Percentiles rank a stretch among this genome's conserved stretches.
Conservation (phyloP, 805 yeast genomes). For the Suhomyces sp. region DNA sequence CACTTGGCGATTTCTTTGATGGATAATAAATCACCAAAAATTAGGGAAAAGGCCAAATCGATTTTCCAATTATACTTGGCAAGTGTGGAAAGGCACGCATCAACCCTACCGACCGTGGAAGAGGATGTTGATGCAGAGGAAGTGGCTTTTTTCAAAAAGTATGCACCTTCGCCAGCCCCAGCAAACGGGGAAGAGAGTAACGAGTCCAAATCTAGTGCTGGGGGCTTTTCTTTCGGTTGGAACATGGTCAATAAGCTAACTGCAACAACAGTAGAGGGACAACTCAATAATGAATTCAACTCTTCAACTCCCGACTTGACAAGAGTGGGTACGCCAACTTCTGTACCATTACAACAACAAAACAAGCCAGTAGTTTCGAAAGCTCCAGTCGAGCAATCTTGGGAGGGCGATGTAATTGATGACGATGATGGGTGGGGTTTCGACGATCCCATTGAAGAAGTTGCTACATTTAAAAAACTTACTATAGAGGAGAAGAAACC, state of each 20-base stretch:
- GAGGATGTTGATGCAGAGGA: conserved; percentile 42
- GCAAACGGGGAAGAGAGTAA: conserved; percentile 5
- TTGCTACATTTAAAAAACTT: conserved; percentile 4
- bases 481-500: not conserved
- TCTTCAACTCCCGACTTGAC: conserved; percentile 38
- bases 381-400: conserved; percentile 6
- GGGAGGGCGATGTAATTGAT: conserved; percentile 15
- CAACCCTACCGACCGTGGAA: conserved; percentile 31
- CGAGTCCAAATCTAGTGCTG: conserved; percentile 6
- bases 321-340: conserved; percentile 26
- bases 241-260: conserved; percentile 35
- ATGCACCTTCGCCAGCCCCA: conserved; percentile 16
- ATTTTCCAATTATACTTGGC: conserved; percentile 59
- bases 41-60: conserved; percentile 68
- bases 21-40: conserved; percentile 63
- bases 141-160: conserved; percentile 32
- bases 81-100: conserved; percentile 39
- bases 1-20: conserved; percentile 81
- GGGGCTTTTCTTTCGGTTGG: conserved; percentile 34
- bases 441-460: conserved; percentile 14
- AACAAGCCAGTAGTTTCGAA: conserved; percentile 3
- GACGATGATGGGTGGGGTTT: conserved; percentile 25
- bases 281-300: conserved; percentile 37
- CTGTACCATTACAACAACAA: conserved; percentile 10
- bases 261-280: conserved; percentile 28